A percentile compares a stretch with the other conserved stretches of the same genome.
Conservation (phyloP, 257 asterid species). For the Eucommia ulmoides region DNA sequence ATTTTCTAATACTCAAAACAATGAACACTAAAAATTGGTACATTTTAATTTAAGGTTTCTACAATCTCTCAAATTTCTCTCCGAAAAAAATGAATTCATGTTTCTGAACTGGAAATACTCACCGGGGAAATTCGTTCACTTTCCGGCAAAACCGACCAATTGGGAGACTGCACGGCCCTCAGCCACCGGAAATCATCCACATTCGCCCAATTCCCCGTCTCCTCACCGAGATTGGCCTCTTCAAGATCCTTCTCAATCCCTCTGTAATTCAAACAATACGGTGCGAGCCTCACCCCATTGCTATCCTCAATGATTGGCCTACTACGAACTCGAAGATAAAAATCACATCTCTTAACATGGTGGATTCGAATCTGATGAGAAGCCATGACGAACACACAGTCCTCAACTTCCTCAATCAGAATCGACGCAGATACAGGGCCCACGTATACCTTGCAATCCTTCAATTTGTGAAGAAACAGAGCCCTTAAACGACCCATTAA, state of each 20-base stretch:
- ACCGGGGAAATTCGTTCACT: slow-evolving; percentile 29
- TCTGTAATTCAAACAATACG: slow-evolving; percentile 50
- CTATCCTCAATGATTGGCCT: slow-evolving; percentile 87
- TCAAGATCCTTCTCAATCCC: slow-evolving; percentile 54
- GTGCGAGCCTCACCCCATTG: slow-evolving; percentile 54
- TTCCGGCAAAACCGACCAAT: slow-evolving; percentile 68
- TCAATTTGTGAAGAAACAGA: slow-evolving; percentile 54
- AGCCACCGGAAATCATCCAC: slow-evolving; percentile 87
- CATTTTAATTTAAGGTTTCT: no score
- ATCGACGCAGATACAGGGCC: slow-evolving; percentile 58
- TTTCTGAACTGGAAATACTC: slow-evolving; percentile 32
- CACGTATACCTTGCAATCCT: slow-evolving; percentile 42
- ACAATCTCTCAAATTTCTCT: no score
- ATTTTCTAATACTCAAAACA: no score
- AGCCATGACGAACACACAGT: slow-evolving; percentile 56
- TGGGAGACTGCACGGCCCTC: slow-evolving; percentile 78
- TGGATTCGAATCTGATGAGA: slow-evolving; percentile 86
- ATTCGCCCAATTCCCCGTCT: slow-evolving; percentile 72
- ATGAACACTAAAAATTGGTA: no score
- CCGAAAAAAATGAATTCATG: no score
- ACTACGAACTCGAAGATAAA: slow-evolving; percentile 71
- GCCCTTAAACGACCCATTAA: slow-evolving; percentile 70
- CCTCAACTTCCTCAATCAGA: slow-evolving; percentile 63
- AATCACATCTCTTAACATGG: slow-evolving; percentile 49
- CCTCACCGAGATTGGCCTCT: slow-evolving; percentile 66